Conservation (phyloP, 805 yeast genomes). For the Yamadazyma endophytica region DNA sequence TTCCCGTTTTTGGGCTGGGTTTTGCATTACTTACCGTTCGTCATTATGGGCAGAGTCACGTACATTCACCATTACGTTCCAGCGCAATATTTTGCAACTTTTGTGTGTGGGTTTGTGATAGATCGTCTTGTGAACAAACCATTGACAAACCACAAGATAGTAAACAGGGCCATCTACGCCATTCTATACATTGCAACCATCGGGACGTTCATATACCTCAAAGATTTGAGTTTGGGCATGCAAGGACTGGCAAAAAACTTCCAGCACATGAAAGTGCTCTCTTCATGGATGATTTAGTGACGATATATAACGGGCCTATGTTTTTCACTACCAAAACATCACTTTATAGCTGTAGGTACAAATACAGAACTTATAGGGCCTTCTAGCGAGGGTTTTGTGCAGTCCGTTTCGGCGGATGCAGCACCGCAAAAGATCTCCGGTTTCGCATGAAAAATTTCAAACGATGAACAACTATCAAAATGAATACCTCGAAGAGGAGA, state of each 20-base stretch:
- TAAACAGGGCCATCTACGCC: conserved; percentile 31
- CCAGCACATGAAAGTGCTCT: conserved; percentile 27
- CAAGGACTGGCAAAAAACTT: conserved; percentile 25
- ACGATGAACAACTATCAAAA: no score
- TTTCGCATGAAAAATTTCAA: no score
- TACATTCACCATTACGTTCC: conserved; percentile 44
- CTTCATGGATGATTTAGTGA: conserved; percentile 17
- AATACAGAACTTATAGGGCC: no score
- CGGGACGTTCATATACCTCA: conserved; percentile 55
- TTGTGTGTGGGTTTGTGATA: conserved; percentile 59
- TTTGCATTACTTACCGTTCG: conserved; percentile 37
- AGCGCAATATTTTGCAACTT: conserved; percentile 58
- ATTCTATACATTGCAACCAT: conserved; percentile 47
- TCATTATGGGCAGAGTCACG: conserved; percentile 40
- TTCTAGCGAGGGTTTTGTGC: no score
- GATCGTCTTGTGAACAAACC: conserved; percentile 31
- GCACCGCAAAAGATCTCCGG: no score
- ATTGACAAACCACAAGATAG: conserved; percentile 11
- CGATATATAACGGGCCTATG: no score
- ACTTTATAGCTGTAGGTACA: no score
- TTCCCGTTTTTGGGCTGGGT: conserved; percentile 38
- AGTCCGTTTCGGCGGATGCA: no score
- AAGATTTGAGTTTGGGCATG: conserved; percentile 83
- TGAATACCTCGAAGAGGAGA: no score
- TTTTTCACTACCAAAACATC: no score